Conservation (phyloP, 108 stramenopile genomes). For the Cyclotella distinguenda region DNA sequence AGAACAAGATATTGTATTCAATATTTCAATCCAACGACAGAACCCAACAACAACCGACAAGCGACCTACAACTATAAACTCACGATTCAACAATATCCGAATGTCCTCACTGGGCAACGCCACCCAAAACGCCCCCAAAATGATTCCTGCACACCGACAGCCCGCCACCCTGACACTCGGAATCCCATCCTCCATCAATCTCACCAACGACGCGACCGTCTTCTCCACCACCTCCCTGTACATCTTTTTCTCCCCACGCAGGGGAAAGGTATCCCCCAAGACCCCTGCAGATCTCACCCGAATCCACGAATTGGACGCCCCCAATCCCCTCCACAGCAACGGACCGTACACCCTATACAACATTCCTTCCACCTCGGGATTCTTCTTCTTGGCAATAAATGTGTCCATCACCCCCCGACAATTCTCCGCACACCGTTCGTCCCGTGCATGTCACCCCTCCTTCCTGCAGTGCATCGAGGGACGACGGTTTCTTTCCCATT, state of each 20-base stretch:
- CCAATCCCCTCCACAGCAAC: conserved; percentile 89
- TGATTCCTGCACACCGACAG: conserved; percentile 69
- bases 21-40: neutral
- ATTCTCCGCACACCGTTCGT: conserved; percentile 32
- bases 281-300: conserved; percentile 73
- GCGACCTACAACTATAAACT: conserved; percentile 20
- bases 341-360: conserved; percentile 87
- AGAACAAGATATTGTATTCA: neutral
- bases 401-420: conserved; percentile 60
- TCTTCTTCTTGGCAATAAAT: conserved; percentile 79
- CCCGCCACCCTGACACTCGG: conserved; percentile 83
- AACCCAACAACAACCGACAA: neutral
- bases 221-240: conserved; percentile 51
- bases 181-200: conserved; percentile 74
- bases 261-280: conserved; percentile 89
- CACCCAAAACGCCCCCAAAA: conserved; percentile 86
- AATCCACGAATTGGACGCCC: conserved; percentile 85
- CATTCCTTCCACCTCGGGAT: conserved; percentile 72
- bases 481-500: no score
- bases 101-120: conserved; percentile 72
- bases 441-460: no score
- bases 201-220: conserved; percentile 61
- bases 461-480: no score
- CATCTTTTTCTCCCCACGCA: conserved; percentile 66
- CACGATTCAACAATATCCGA: conserved; percentile 78